These are phyloP conservation scores for Babesia caballi DNA, from an alignment of 169 alveolate species.

Conservation along the genomic window DNA sequence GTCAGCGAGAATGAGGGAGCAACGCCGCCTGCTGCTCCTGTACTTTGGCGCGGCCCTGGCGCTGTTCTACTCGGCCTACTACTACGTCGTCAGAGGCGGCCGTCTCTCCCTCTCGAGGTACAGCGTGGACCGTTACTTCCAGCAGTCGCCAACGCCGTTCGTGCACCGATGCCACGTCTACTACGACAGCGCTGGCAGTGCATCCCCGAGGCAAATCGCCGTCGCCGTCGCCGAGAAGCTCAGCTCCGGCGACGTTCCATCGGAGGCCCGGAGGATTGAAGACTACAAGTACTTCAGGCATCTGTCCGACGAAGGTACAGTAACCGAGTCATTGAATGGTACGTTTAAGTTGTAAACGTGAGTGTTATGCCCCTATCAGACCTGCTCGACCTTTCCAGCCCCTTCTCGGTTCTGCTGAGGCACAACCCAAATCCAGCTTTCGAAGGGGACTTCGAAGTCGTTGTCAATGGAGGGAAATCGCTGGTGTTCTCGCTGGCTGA, in stretches of 20 bases:
- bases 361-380: no score
- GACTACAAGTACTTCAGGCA: background rate
- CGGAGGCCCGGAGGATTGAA: background rate
- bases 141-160: constrained; percentile 4
- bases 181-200: background rate
- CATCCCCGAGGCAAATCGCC: background rate
- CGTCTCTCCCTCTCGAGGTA: background rate
- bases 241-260: background rate
- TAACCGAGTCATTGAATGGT: constrained; percentile 4
- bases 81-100: constrained; percentile 3
- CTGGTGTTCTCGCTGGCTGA: constrained; percentile 1
- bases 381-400: constrained; percentile 6
- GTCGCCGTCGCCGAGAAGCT: background rate
- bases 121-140: background rate
- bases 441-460: constrained; percentile 16
- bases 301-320: background rate
- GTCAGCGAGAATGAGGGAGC: constrained; percentile 24
- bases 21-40: constrained; percentile 12
- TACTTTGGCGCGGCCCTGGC: constrained; percentile 27
- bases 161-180: background rate
- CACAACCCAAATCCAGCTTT: background rate
- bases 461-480: constrained; percentile 33
- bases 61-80: constrained; percentile 21
- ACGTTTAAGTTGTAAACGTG: no score
- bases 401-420: background rate